phyloP scores from a whole-genome alignment of 805 yeast species.

The Peterozyma toletana region DNA sequence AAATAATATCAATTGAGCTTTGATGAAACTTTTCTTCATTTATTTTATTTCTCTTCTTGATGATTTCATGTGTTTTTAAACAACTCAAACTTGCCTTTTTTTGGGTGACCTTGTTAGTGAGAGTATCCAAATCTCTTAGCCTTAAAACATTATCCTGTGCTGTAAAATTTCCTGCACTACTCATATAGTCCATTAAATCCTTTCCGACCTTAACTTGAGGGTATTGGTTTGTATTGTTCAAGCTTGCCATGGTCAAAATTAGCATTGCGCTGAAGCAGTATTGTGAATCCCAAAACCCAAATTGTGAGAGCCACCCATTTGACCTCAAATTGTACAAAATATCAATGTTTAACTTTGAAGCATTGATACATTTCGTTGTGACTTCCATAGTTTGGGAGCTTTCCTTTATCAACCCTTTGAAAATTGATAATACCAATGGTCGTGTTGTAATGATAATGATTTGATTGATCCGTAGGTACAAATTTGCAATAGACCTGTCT shows the following conservation, averaged over 20 bases:
- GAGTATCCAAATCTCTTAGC: conserved; percentile 16
- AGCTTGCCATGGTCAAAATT: conserved; percentile 18
- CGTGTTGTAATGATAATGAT: conserved; percentile 20
- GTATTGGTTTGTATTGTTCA: conserved; percentile 3
- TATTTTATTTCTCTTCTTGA: neutral
- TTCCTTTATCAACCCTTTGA: conserved; percentile 12
- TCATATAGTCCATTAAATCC: conserved; percentile 16
- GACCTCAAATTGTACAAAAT: conserved; percentile 13
- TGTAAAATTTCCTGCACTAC: conserved; percentile 19
- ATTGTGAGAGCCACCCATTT: conserved; percentile 18
- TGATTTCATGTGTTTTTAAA: too few relatives aligned
- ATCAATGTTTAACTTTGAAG: conserved; percentile 18
- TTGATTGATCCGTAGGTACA: conserved; percentile 19
- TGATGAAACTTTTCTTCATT: neutral
- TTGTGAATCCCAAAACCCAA: conserved; percentile 23
- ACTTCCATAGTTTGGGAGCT: conserved; percentile 16
- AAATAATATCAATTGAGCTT: neutral
- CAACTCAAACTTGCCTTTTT: too few relatives aligned
- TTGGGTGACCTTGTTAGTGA: neutral
- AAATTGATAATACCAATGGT: conserved; percentile 16
- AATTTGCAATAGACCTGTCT: conserved; percentile 16
- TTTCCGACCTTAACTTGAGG: conserved; percentile 14
- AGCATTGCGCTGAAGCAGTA: conserved; percentile 18
- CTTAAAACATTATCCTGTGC: conserved; percentile 20
- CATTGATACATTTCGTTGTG: conserved; percentile 16